Evolutionary conservation across 108 stramenopile species (phyloP).

Genomic region (Cafeteria roenbergensis): DNA sequence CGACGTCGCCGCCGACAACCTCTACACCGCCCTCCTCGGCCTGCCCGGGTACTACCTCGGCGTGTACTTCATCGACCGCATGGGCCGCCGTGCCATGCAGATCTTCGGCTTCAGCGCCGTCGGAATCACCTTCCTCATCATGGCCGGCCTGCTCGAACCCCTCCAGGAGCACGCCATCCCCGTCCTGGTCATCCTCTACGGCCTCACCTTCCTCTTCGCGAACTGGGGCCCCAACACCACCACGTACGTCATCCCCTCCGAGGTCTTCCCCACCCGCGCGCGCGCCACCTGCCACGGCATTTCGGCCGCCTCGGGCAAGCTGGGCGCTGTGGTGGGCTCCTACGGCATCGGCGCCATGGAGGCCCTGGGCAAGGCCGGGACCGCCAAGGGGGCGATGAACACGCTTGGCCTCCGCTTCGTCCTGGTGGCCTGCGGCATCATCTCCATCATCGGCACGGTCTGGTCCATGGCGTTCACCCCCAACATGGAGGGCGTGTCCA

Average conservation of each 20-base stretch:
- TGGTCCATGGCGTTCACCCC: not conserved
- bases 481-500: not conserved
- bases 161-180: not conserved
- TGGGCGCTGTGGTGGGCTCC: constrained; percentile 24
- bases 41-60: constrained; percentile 42
- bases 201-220: constrained; percentile 43
- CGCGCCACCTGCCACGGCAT: constrained; percentile 40
- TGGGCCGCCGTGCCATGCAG: constrained; percentile 40
- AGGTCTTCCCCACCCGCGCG: constrained; percentile 39
- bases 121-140: constrained; percentile 17
- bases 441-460: not conserved
- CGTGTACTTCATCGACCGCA: constrained; percentile 25
- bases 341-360: not conserved
- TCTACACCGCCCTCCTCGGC: too few relatives aligned
- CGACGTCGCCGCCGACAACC: constrained; percentile 11
- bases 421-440: not conserved
- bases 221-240: constrained; percentile 49
- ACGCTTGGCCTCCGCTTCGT: not conserved
- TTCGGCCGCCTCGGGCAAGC: constrained; percentile 45
- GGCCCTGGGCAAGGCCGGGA: not conserved
- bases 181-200: constrained; percentile 12
- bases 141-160: not conserved
- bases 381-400: too few relatives aligned
- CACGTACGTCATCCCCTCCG: constrained; percentile 49
- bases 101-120: constrained; percentile 28